Evolutionary conservation across 495 filamentous ascomycete species (phyloP), one percentile per base, ranked within the genome.

Genomic region (Neurospora sp.): DNA sequence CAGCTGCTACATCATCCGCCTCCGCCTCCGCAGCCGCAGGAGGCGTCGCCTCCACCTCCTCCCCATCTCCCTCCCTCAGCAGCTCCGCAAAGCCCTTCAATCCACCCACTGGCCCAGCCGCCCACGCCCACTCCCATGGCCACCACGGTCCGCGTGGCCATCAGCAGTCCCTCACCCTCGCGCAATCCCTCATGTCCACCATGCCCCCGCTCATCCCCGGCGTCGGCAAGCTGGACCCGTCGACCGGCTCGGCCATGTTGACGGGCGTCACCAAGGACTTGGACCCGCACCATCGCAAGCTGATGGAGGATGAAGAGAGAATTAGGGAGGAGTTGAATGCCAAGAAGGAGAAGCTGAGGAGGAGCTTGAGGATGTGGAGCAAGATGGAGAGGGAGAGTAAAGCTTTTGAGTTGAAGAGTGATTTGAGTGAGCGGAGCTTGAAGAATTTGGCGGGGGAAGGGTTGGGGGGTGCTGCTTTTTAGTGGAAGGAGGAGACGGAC

Each of bases 271-370:
- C 76, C 20, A 78, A 80, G n/a, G 84, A 86, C 48, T 70, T 83
- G 35, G 81, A 82, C 40, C 35, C 75, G 20, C 84, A 85, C 68
- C 78, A 77, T 16, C 75, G 75, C 27, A 79, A 79, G 69, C 75
- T 84, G 5, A 79, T 78, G 66, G 84, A 86, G 40, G 85, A 87
- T 27, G 85, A 86, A 71, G 84, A 87, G 76, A 79, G 80, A 27
- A 44, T 84, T 3, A 77, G 85, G 3, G 81, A 84, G 46, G 84
- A 86, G 61, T 74, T 85, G 46, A 81, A 81, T 18, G 72, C 68
- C 27, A 85, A 85, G 73, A 80, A 87, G 72, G 85, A 86, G 22
- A 82, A 81, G 73, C 73, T 87, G 14, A 74, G 84, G 40, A 83
- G 80, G 76, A 82, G 74, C 46, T 70, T 86, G 40, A 74, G 80